phyloP scores from a whole-genome alignment of 2,329 filamentous ascomycete genomes.

The Sporothrix humicola region DNA sequence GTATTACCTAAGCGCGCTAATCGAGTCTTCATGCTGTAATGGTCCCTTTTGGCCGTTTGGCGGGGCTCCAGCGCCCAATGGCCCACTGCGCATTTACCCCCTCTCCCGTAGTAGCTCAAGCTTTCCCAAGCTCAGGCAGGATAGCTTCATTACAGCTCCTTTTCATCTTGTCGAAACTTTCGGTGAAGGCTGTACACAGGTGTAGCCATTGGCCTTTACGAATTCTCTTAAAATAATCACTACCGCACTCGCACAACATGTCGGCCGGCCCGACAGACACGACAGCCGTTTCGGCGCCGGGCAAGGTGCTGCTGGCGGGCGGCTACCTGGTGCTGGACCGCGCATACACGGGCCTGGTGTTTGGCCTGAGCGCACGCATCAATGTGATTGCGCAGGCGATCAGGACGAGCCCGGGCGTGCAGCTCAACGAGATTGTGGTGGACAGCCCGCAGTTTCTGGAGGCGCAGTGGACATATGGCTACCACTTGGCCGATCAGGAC shows the following conservation, averaged over 20 bases:
- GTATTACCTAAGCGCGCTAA: constrained; percentile 14
- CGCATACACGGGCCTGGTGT: constrained; percentile 76
- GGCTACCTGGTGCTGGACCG: constrained; percentile 95
- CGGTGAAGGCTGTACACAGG: background rate
- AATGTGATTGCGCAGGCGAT: constrained; percentile 66
- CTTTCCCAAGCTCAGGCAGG: constrained; percentile 23
- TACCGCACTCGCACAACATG: constrained; percentile 28
- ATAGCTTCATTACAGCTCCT: constrained; percentile 15
- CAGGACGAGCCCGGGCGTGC: constrained; percentile 65
- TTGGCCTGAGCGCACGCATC: constrained; percentile 71
- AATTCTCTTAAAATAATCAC: background rate
- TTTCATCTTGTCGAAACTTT: background rate
- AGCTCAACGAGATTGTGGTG: constrained; percentile 77
- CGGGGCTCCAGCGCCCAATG: background rate
- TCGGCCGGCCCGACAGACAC: constrained; percentile 40
- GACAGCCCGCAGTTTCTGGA: constrained; percentile 88
- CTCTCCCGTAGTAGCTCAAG: constrained; percentile 28
- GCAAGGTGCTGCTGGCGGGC: constrained; percentile 93
- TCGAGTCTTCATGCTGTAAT: background rate
- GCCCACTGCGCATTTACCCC: constrained; percentile 15
- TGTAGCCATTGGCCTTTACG: no score
- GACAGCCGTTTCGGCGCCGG: constrained; percentile 81
- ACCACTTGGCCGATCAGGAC: constrained; percentile 69
- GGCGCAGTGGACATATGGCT: constrained; percentile 87
- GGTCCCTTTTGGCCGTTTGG: background rate